A percentile compares a stretch with the other conserved stretches of the same genome.
Conservation (phyloP, 441 rosid genomes). For the Pelargonium australe region DNA sequence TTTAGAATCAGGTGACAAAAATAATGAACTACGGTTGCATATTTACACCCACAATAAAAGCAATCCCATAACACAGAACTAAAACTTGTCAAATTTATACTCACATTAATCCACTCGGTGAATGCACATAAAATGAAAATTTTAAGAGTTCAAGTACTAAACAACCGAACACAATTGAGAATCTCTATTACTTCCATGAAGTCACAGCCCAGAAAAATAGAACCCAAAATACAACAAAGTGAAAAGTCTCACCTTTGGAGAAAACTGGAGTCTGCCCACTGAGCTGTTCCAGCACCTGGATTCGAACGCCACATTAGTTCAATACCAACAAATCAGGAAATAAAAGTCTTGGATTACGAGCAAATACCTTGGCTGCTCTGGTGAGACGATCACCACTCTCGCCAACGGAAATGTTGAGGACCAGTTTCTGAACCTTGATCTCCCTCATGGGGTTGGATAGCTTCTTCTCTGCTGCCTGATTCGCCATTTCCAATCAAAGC, state of each 20-base stretch:
- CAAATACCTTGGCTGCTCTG: constrained; percentile 68
- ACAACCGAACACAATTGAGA: not conserved
- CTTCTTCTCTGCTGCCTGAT: constrained; percentile 89
- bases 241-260: constrained; percentile 56
- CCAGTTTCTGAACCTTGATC: constrained; percentile 83
- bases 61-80: no score
- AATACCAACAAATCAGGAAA: not conserved
- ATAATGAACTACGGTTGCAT: no score
- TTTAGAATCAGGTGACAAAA: no score
- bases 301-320: not conserved
- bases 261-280: constrained; percentile 82
- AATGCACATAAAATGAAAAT: not conserved
- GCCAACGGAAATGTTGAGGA: constrained; percentile 83
- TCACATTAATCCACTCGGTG: constrained; percentile 60
- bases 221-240: no score
- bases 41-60: no score
- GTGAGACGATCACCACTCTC: constrained; percentile 96
- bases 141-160: no score
- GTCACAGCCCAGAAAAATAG: no score
- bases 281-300: constrained; percentile 49
- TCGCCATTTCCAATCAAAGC: not conserved
- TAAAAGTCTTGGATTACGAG: not conserved
- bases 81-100: no score
- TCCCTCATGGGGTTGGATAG: constrained; percentile 85
- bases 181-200: not conserved